Conservation (phyloP, 2,329 filamentous ascomycete species). For the Xylariaceae sp. region DNA sequence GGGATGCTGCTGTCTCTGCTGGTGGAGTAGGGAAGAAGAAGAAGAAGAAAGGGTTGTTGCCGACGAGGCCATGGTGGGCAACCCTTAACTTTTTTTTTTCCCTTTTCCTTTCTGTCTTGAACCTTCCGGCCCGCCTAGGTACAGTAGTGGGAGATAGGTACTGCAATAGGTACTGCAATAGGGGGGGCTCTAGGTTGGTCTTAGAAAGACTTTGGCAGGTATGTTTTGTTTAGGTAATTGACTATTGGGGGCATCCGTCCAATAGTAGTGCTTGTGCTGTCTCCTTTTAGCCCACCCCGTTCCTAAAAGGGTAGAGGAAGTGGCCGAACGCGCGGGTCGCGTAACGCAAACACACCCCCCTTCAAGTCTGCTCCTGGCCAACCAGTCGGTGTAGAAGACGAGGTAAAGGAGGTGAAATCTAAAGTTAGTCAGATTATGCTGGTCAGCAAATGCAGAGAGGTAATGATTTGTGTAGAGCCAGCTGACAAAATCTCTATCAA, state of each 20-base stretch:
- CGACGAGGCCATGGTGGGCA: constrained; percentile 46
- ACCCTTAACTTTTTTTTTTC: constrained; percentile 30
- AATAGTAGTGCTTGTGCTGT: constrained; percentile 16
- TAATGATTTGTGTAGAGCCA: too few species aligned
- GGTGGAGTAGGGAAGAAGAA: constrained; percentile 43
- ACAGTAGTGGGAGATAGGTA: too few species aligned
- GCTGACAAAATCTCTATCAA: background rate
- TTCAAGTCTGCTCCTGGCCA: background rate
- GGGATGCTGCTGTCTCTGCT: constrained; percentile 35
- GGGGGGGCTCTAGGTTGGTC: constrained; percentile 12
- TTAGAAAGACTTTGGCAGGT: constrained; percentile 4
- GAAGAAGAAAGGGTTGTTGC: constrained; percentile 43
- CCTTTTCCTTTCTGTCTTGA: background rate
- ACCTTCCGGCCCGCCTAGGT: constrained; percentile 15
- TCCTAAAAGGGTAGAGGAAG: constrained; percentile 21
- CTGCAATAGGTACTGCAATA: background rate
- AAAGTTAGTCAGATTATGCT: background rate
- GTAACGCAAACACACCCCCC: constrained; percentile 19
- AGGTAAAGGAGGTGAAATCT: background rate
- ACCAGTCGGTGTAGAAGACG: background rate
- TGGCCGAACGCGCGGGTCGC: constrained; percentile 19
- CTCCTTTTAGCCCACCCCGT: constrained; percentile 15
- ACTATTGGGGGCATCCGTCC: constrained; percentile 11
- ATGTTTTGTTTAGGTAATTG: constrained; percentile 2
- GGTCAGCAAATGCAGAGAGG: background rate